Conservation (phyloP, 257 asterid genomes). For the Lithospermum erythrorhizon region DNA sequence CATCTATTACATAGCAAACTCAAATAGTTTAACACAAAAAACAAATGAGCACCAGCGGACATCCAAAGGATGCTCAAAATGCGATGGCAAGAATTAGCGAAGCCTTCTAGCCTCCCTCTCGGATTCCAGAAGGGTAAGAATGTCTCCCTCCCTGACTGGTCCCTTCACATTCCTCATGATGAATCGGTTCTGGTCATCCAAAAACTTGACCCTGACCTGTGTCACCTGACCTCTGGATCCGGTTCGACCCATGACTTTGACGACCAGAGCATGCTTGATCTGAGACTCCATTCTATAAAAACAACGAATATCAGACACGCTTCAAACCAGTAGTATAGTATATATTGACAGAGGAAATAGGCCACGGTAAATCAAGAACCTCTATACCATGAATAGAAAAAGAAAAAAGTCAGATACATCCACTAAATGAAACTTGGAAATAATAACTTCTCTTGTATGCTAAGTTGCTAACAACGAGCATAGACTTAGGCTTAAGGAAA, state of each 20-base stretch:
- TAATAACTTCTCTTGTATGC: too few relatives aligned
- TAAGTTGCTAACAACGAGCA: too few relatives aligned
- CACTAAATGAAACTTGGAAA: too few relatives aligned
- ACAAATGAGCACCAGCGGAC: too few relatives aligned
- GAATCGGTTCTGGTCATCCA: conserved; percentile 4
- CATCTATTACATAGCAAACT: too few relatives aligned
- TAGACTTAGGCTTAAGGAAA: too few relatives aligned
- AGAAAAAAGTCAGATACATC: too few relatives aligned
- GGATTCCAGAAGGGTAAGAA: conserved; percentile 10
- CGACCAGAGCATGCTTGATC: conserved; percentile 9
- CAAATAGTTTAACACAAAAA: too few relatives aligned
- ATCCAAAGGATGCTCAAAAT: not conserved
- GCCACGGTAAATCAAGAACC: too few relatives aligned
- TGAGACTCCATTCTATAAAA: conserved; percentile 7
- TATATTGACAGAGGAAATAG: too few relatives aligned
- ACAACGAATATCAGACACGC: not conserved
- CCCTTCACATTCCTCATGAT: conserved; percentile 11
- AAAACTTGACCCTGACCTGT: conserved; percentile 8
- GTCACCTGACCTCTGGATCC: conserved; percentile 10
- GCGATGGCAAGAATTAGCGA: not conserved
- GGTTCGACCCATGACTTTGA: conserved; percentile 8
- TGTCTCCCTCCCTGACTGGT: conserved; percentile 8
- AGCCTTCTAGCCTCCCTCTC: conserved; percentile 10
- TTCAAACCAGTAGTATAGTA: too few relatives aligned
- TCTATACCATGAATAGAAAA: too few relatives aligned